Percentiles rank a stretch among this genome's conserved stretches.
Conservation (phyloP, 805 yeast genomes). For the Myxozyma melibiosi region DNA sequence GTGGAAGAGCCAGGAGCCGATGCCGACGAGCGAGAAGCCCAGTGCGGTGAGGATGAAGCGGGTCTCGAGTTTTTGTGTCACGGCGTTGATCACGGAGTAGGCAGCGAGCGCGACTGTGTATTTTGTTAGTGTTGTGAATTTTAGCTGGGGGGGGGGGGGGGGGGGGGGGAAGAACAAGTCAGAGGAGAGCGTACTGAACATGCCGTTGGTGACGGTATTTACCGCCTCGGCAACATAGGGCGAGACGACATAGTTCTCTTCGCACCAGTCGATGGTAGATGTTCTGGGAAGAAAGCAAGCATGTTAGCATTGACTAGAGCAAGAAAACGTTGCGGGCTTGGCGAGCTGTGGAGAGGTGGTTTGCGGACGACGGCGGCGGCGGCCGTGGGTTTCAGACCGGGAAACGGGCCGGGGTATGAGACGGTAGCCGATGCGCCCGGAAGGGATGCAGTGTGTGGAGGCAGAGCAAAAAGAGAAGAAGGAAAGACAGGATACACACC, state of each 20-base stretch:
- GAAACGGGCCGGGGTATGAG: constrained; percentile 7
- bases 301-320: too few relatives aligned
- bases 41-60: constrained; percentile 71
- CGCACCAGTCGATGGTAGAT: constrained; percentile 99
- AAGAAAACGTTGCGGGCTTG: not conserved
- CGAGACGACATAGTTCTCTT: constrained; percentile 89
- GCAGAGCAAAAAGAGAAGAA: not conserved
- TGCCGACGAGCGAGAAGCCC: constrained; percentile 87
- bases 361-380: not conserved
- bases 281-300: constrained; percentile 47
- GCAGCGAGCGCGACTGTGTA: constrained; percentile 52
- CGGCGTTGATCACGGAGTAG: constrained; percentile 65
- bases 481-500: constrained; percentile 16
- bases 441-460: not conserved
- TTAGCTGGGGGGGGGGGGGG: not conserved
- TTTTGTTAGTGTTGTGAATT: not conserved
- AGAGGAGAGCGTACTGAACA: constrained; percentile 43
- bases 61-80: constrained; percentile 61
- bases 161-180: too few relatives aligned
- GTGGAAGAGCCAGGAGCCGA: constrained; percentile 94
- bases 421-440: not conserved
- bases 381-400: not conserved
- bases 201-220: constrained; percentile 77
- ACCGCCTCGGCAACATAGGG: constrained; percentile 86
- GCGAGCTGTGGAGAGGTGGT: not conserved